Conservation (phyloP, 179 eudicot species). For the Beta lomatogona region DNA sequence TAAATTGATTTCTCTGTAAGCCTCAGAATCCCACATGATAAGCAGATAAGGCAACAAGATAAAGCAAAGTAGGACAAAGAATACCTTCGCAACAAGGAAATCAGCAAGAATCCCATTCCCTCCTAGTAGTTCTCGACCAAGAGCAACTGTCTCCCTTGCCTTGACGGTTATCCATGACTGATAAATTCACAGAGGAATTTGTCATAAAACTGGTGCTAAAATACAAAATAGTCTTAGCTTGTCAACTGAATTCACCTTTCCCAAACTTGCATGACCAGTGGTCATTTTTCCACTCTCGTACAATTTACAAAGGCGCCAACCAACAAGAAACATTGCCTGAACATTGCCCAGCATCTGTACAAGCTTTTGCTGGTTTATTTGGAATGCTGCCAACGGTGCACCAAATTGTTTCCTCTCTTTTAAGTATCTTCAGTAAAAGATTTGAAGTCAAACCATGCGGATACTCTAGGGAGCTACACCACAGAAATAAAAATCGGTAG, state of each 20-base stretch:
- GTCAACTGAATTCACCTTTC: constrained; percentile 55
- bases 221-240: neutral
- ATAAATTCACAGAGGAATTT: constrained; percentile 3
- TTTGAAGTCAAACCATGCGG: constrained; percentile 12
- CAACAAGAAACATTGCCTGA: constrained; percentile 87
- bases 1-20: neutral
- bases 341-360: constrained; percentile 88
- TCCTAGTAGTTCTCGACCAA: constrained; percentile 93
- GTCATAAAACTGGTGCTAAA: constrained; percentile 5
- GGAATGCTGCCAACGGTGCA: constrained; percentile 94
- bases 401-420: constrained; percentile 95
- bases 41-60: neutral
- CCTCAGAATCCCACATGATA: constrained; percentile 10
- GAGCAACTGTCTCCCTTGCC: constrained; percentile 87
- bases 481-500: neutral
- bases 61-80: neutral
- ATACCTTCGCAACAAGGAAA: constrained; percentile 92
- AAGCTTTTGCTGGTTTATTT: constrained; percentile 85
- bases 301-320: constrained; percentile 96
- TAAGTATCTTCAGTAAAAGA: constrained; percentile 60
- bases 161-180: constrained; percentile 78
- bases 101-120: constrained; percentile 93
- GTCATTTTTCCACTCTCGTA: constrained; percentile 90
- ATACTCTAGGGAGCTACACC: neutral
- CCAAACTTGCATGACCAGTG: constrained; percentile 89